Evolutionary conservation across 2,329 filamentous ascomycete genomes (phyloP), one percentile per base, ranked within the genome.

Genomic region (Colletotrichum sp.): DNA sequence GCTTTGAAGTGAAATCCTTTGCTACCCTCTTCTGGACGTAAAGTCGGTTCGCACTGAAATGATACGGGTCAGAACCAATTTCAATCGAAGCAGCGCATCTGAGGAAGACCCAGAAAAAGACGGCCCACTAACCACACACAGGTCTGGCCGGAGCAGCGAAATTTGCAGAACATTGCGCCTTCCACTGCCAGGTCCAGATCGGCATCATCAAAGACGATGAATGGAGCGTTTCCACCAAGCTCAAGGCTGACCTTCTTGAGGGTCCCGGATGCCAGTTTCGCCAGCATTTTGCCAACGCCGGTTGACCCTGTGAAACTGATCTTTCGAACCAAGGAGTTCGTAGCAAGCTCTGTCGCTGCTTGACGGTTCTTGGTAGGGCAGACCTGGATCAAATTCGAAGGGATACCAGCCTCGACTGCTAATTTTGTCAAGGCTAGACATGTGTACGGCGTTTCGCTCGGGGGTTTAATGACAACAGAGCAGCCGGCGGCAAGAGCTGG

Each of bases 191-290:
- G 86, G 59, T 94, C 93, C n/a, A 95, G 86, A 80, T 95, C 92
- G n/a, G 93, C 91, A 80, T 95, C 93, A 78, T 95, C 93, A 80
- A 95, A 95, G 49, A 95, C 93, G 76, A 95, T 95, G 83, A 95
- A 95, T 2, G 94, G 94, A 0, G 93, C 92, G 81, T 95, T 95
- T 21, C 94, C 94, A 36, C 94, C 94, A 6, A 95, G 89, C 81
- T 95, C 94, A 81, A 95, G 94, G 1, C 92, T 93, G 3, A 95
- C 88, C 83, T 95, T 95, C 88, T 95, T 95, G 59, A 95, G 83
- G 0, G 93, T 95, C 13, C 89, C 89, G 1, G 93, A 87, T 4
- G 92, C 91, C 82, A 95, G 93, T 86, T 92, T 93, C 92, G 95
- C 94, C 57, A 95, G 88, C 36, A 86, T 79, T 77, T 83, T 85